Percentiles rank a stretch among this genome's conserved stretches.
phyloP scores from a whole-genome alignment of 805 yeast genomes.

The Pichia exigua region DNA sequence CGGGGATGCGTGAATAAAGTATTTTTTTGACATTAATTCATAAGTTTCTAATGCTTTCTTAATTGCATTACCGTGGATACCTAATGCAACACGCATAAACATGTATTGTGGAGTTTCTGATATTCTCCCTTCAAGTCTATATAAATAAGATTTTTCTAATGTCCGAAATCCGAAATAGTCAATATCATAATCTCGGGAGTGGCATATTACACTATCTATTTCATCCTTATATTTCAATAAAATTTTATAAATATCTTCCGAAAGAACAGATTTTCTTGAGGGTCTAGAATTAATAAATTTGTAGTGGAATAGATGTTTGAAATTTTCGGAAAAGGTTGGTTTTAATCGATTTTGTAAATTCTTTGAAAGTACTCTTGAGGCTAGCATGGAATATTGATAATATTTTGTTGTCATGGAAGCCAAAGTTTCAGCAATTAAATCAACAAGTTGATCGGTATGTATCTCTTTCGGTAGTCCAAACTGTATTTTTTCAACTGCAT shows the following conservation, averaged over 20 bases:
- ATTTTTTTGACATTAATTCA: constrained; percentile 76
- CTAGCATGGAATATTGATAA: constrained; percentile 86
- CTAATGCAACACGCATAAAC: constrained; percentile 86
- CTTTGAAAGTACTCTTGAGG: constrained; percentile 83
- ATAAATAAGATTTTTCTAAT: constrained; percentile 77
- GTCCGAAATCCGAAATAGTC: constrained; percentile 90
- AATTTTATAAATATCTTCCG: constrained; percentile 33
- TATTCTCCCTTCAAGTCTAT: constrained; percentile 54
- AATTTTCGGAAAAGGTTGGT: constrained; percentile 65
- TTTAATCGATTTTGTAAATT: constrained; percentile 81
- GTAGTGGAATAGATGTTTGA: constrained; percentile 46
- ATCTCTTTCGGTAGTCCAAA: constrained; percentile 43
- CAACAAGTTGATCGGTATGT: constrained; percentile 33
- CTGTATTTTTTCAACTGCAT: constrained; percentile 39
- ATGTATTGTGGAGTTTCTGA: constrained; percentile 90
- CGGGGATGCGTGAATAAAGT: constrained; percentile 92
- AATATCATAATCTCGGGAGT: constrained; percentile 66
- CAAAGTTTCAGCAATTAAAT: constrained; percentile 79
- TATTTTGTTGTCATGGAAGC: constrained; percentile 93
- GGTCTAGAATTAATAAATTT: constrained; percentile 35
- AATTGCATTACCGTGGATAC: constrained; percentile 71
- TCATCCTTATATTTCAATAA: constrained; percentile 52
- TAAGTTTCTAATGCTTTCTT: constrained; percentile 72
- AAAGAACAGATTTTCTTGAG: background rate
- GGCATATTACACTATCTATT: constrained; percentile 61